Evolutionary conservation across 495 filamentous ascomycete genomes (phyloP), one percentile per base, ranked within the genome.

Genomic region (Penicillium verhagenii): DNA sequence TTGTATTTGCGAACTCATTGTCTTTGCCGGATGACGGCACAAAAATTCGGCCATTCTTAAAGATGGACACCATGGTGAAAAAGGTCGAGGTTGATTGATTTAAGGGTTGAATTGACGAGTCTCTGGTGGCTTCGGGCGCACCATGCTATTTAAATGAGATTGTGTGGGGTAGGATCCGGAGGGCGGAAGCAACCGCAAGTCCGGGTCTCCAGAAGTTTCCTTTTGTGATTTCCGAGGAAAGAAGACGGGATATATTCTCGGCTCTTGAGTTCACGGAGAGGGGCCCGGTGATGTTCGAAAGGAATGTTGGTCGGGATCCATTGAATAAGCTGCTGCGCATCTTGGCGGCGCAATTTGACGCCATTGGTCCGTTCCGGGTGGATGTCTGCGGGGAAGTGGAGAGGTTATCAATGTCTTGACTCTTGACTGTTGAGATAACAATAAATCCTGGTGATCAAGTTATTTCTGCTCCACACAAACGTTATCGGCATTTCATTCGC

Each of bases 11-110:
- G 52, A 82, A 80, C 11, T 63, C 60, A 9, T 60, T 47, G 37
- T 61, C 59, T 40, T 58, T 49, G 2, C 57, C 49, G 16, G 57
- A 50, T 52, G 69, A 58, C 10, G 56, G 66, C 61, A 64, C 33
- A 26, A 79, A 77, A 50, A 80, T 70, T 6, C 68, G 74, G 5
- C 71, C 78, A 44, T 79, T 80, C 20, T 67, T 65, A 54, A 80
- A 78, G 37, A 79, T 37, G 16, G 68, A 68, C 6, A 69, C 60
- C 73, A 76, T 79, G 6, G 2, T 52, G 6, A 24, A 26, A 6
- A 39, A 8, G 6, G 16, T 19, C 7, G n/a, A 18, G n/a, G 21
- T 25, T 40, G 8, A 50, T 37, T 8, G 18, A 39, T 1, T 25
- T 18, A 6, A 18, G 9, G 35, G 9, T n/a, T n/a, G 29, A 19